Evolutionary conservation across 768 basidiomycete species (phyloP).

Genomic region (Dictyophora rubrovolvata): DNA sequence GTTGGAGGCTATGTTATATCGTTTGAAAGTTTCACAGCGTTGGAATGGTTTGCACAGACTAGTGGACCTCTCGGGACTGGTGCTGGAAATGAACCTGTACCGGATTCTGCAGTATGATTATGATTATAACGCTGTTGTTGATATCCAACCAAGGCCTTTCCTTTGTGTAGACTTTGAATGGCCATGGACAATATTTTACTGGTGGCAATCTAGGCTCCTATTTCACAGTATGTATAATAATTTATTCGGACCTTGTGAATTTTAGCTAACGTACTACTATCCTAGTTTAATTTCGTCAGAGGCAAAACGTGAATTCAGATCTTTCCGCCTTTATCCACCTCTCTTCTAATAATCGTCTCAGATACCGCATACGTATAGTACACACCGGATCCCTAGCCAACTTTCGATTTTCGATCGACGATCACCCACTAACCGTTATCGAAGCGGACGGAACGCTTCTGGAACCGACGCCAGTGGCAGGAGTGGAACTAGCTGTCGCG

Average conservation of each 20-base stretch:
- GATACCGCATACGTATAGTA: conserved; percentile 39
- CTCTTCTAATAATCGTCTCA: neutral
- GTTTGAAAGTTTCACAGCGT: too few species aligned
- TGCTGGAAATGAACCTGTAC: conserved; percentile 25
- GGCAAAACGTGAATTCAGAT: conserved; percentile 16
- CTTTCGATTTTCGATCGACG: conserved; percentile 36
- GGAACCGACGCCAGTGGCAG: conserved; percentile 27
- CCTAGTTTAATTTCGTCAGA: conserved; percentile 25
- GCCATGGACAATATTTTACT: conserved; percentile 22
- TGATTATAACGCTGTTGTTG: neutral
- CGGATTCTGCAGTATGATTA: conserved; percentile 24
- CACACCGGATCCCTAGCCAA: conserved; percentile 39
- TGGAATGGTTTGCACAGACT: too few species aligned
- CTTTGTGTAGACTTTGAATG: conserved; percentile 20
- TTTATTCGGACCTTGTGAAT: too few species aligned
- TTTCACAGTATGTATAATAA: conserved; percentile 14
- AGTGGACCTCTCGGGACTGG: neutral
- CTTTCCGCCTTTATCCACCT: neutral
- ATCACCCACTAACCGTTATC: conserved; percentile 35
- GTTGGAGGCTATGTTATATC: neutral
- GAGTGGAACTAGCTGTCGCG: conserved; percentile 33
- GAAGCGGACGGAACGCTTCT: conserved; percentile 40
- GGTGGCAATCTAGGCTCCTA: conserved; percentile 20
- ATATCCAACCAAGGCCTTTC: neutral
- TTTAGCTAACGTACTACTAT: neutral